Evolutionary conservation across 2,329 filamentous ascomycete species (phyloP).

Genomic region (Chaetomium sp.): DNA sequence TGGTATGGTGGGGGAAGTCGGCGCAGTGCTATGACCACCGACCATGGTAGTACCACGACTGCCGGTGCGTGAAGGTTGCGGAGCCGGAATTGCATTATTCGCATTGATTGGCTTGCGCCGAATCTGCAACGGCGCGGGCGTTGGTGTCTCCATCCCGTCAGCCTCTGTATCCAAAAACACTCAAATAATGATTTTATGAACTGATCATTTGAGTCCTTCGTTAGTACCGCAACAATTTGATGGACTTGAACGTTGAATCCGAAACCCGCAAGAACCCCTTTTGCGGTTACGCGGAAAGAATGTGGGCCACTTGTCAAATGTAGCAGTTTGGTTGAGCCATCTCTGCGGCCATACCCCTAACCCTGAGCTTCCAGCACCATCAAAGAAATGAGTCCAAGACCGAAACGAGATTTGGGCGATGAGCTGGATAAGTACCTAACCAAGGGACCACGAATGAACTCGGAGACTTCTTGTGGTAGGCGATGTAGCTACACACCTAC

Average conservation of each 20-base stretch:
- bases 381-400: background rate
- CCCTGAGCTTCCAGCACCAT: background rate
- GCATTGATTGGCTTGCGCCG: constrained; percentile 22
- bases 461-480: too few relatives aligned
- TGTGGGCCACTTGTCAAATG: background rate
- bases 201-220: background rate
- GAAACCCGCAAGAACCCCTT: background rate
- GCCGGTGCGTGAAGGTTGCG: background rate
- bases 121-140: constrained; percentile 19
- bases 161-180: background rate
- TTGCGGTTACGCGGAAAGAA: background rate
- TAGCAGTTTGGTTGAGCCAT: background rate
- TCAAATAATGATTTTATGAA: background rate
- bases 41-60: background rate
- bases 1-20: background rate
- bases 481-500: too few relatives aligned
- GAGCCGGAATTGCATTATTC: background rate
- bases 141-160: background rate
- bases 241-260: background rate
- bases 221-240: background rate
- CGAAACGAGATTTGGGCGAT: background rate
- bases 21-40: background rate
- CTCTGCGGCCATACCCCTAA: background rate
- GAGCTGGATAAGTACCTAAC: too few relatives aligned
- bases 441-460: too few relatives aligned